Conservation (phyloP, 331 rosid species). For the Rhamnella rubrinervis region DNA sequence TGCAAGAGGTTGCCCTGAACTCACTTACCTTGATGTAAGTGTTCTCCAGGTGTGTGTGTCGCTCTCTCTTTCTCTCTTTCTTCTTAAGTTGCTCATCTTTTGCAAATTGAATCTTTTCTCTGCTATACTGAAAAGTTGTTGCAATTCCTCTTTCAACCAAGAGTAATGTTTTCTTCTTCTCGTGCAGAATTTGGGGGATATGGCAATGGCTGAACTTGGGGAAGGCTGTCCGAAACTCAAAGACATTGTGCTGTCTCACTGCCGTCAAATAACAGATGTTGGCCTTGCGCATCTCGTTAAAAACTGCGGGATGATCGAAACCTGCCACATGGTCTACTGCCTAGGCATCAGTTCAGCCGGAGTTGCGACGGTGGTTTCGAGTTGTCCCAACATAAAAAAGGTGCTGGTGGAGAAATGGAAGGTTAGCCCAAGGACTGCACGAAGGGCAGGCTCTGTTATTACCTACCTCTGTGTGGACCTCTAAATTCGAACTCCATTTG, state of each 20-base stretch:
- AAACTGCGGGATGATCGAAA: slow-evolving; percentile 62
- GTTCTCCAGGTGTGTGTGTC: slow-evolving; percentile 72
- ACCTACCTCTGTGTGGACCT: slow-evolving; percentile 85
- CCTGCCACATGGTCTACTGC: slow-evolving; percentile 95
- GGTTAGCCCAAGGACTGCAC: slow-evolving; percentile 84
- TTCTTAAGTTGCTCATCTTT: background rate
- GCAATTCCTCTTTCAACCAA: background rate
- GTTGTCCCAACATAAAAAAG: slow-evolving; percentile 82
- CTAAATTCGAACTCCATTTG: slow-evolving; percentile 17
- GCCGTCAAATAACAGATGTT: slow-evolving; percentile 82
- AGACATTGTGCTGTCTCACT: slow-evolving; percentile 79
- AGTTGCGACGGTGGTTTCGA: slow-evolving; percentile 81
- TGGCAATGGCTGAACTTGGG: slow-evolving; percentile 86
- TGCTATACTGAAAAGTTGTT: too few relatives aligned
- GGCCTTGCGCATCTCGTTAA: slow-evolving; percentile 77
- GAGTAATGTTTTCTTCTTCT: slow-evolving; percentile 7
- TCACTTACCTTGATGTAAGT: slow-evolving; percentile 71
- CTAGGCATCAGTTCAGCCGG: slow-evolving; percentile 75
- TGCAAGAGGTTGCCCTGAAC: slow-evolving; percentile 88
- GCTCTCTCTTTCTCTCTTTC: slow-evolving; percentile 15
- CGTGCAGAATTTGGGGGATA: slow-evolving; percentile 78
- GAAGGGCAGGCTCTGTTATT: slow-evolving; percentile 78
- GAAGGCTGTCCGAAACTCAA: slow-evolving; percentile 77
- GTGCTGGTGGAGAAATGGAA: slow-evolving; percentile 92
- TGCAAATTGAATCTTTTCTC: background rate